phyloP scores from a whole-genome alignment of 1,284 basidiomycete species.

The Microbotryum saponariae region DNA sequence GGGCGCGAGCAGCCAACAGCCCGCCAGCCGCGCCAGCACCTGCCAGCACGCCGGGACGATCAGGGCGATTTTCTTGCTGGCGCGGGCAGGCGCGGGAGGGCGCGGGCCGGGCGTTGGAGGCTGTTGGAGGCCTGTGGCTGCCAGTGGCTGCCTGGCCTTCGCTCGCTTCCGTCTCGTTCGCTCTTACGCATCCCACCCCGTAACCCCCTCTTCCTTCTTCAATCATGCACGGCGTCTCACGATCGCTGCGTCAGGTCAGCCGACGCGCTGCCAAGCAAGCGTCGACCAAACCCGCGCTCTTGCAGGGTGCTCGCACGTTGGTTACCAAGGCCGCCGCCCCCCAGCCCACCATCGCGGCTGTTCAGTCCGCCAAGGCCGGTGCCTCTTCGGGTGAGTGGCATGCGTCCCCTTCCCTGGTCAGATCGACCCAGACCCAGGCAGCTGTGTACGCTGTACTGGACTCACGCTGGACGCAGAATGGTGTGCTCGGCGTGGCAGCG shows the following conservation, averaged over 20 bases:
- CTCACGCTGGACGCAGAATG: not conserved
- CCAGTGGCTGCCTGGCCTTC: not conserved
- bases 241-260: not conserved
- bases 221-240: not conserved
- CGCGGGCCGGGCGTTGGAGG: too few relatives aligned
- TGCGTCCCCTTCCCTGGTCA: not conserved
- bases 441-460: not conserved
- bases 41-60: too few relatives aligned
- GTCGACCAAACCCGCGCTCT: slow-evolving; percentile 11
- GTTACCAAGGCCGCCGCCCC: slow-evolving; percentile 24
- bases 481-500: not conserved
- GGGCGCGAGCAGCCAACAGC: too few relatives aligned
- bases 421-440: not conserved
- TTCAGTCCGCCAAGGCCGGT: slow-evolving; percentile 13
- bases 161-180: not conserved
- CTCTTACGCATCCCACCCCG: too few relatives aligned
- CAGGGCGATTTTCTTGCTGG: too few relatives aligned
- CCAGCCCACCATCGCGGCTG: slow-evolving; percentile 15
- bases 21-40: too few relatives aligned
- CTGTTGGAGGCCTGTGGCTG: too few relatives aligned
- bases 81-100: too few relatives aligned
- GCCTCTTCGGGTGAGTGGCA: not conserved
- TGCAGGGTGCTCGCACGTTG: slow-evolving; percentile 26
- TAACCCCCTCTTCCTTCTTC: not conserved
- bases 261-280: too few relatives aligned